Evolutionary conservation across 331 rosid species (phyloP).

Genomic region (Quercus phellos): DNA sequence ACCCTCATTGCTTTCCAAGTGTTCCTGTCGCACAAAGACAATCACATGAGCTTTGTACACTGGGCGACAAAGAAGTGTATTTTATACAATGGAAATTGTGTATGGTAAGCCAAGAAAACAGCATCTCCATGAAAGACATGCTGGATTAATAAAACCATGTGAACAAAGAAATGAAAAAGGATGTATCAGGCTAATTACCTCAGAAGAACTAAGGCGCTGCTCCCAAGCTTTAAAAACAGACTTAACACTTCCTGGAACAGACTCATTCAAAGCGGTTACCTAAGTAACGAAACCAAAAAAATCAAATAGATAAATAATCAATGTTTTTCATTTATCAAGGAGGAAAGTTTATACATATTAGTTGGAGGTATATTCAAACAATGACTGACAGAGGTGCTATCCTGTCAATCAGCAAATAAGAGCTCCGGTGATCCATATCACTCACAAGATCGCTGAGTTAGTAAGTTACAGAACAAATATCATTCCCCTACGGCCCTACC

Average conservation of each 20-base stretch:
- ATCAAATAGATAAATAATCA: background rate
- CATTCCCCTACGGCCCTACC: background rate
- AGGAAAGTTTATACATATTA: background rate
- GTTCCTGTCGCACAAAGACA: conserved; percentile 47
- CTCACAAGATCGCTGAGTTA: background rate
- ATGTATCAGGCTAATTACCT: conserved; percentile 40
- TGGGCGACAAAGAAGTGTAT: background rate
- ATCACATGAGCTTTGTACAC: conserved; percentile 4
- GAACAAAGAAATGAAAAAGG: background rate
- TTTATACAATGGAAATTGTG: background rate
- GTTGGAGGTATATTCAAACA: background rate
- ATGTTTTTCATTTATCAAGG: background rate
- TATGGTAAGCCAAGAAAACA: background rate
- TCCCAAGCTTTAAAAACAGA: conserved; percentile 98
- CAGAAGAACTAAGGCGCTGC: conserved; percentile 65
- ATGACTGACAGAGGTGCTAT: background rate
- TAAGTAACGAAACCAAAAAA: conserved; percentile 13
- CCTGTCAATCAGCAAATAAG: background rate
- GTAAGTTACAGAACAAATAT: background rate
- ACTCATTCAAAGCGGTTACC: conserved; percentile 92
- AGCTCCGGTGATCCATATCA: background rate
- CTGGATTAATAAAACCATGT: background rate
- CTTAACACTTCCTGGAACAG: conserved; percentile 70
- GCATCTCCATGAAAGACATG: background rate
- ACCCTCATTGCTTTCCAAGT: conserved; percentile 93